Evolutionary conservation across 345 rosid genomes (phyloP).

Genomic region (Salix purpurea): DNA sequence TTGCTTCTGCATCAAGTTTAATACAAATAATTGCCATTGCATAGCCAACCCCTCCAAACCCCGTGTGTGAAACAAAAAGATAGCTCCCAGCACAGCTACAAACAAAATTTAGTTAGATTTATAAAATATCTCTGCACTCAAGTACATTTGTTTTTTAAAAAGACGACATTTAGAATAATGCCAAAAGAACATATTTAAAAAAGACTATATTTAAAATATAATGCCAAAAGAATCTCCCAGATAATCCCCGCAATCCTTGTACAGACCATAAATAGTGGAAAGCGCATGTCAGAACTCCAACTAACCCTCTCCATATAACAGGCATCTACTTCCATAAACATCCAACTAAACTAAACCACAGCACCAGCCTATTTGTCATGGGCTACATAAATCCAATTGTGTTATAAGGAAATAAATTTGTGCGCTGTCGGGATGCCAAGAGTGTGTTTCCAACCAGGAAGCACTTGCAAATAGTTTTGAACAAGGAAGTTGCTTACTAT

Average conservation of each 20-base stretch:
- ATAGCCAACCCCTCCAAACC: slow-evolving; percentile 86
- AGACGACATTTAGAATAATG: neutral
- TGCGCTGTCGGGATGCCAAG: neutral
- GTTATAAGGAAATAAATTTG: neutral
- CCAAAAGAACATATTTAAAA: neutral
- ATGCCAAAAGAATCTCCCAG: neutral
- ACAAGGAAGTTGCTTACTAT: neutral
- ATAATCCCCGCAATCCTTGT: too few species aligned
- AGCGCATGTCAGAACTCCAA: neutral
- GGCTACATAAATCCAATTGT: neutral
- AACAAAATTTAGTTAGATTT: slow-evolving; percentile 7
- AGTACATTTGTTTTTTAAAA: neutral
- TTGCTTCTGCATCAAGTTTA: slow-evolving; percentile 56
- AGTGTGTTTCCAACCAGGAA: neutral
- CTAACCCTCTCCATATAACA: neutral
- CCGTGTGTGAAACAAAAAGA: slow-evolving; percentile 88
- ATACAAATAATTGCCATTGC: slow-evolving; percentile 89
- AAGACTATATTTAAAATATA: neutral
- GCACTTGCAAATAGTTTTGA: slow-evolving; percentile 1
- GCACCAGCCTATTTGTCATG: neutral
- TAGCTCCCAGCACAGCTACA: slow-evolving; percentile 65
- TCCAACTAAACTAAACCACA: neutral
- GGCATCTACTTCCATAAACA: neutral
- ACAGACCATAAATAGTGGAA: neutral
- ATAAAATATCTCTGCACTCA: slow-evolving; percentile 3